A percentile compares a stretch with the other conserved stretches of the same genome.
Evolutionary conservation across 129 eudicot genomes (phyloP).

Genomic region (Ambrosia artemisiifolia): DNA sequence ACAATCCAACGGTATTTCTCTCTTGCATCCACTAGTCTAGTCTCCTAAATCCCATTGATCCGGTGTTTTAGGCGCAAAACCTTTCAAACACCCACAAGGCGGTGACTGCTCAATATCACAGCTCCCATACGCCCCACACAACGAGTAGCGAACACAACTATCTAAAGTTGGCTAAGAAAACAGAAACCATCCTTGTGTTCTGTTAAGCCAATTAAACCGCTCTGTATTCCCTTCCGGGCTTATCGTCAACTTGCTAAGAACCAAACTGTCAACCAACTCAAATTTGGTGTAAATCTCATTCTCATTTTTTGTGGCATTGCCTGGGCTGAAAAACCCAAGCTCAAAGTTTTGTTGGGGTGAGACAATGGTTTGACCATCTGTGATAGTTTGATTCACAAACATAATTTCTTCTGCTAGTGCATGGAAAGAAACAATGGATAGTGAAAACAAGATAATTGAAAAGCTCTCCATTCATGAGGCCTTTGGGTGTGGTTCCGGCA

Average conservation of each 20-base stretch:
- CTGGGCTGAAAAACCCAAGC: constrained; percentile 18
- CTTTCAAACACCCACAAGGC: no score
- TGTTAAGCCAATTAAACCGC: not conserved
- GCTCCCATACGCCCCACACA: no score
- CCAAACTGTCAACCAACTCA: not conserved
- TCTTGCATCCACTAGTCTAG: constrained; percentile 23
- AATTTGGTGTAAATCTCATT: not conserved
- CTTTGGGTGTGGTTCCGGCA: no score
- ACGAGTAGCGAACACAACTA: no score
- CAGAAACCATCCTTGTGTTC: not conserved
- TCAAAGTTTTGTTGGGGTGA: constrained; percentile 13
- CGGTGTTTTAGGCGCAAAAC: constrained; percentile 30
- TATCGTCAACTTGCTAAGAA: not conserved
- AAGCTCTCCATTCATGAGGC: no score
- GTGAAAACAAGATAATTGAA: not conserved
- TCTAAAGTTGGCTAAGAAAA: not conserved
- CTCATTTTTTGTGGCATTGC: not conserved
- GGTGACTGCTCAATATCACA: no score
- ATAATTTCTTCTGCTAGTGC: not conserved
- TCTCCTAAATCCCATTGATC: constrained; percentile 35
- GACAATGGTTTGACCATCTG: constrained; percentile 13
- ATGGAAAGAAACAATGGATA: no score
- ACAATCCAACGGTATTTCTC: no score
- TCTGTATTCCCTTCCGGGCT: not conserved
- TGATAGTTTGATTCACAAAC: not conserved